Base-by-base conservation (phyloP, 768 basidiomycete genomes). In the Podaxis sp. region DNA sequence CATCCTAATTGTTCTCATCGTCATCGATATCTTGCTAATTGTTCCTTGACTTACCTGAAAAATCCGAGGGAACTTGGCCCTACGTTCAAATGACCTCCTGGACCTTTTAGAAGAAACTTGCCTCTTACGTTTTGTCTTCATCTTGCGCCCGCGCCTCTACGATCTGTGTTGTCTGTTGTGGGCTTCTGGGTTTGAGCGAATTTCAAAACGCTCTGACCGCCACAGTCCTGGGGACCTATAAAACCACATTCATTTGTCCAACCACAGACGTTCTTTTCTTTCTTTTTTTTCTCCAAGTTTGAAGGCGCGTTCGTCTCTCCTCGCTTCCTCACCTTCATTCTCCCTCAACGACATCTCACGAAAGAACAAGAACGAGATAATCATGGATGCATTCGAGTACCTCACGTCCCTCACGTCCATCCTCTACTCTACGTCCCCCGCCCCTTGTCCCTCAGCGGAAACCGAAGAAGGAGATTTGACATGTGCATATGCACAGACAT, bases 161-260 rank as follows among this genome's bases (percentile, higher is more conserved):
- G 2, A 50, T 27, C 22, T 25, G 22, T 5, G 22, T 13, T 50
- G 8, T 50, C 12, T 12, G 49, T 13, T 27, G 22, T 5, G 22
- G 24, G 11, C 24, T 50, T 50, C 19, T 46, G 8, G 17, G 17
- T 46, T 9, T 46, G 12, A 19, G 43, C 43, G 43, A 46, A 46
- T 50, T 50, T 9, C 49, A 24, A 12, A 27, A 3, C 13, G n/a
- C 47, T 49, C 22, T 4, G 22, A 8, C 17, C 15, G 27, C 19
- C 15, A 2, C 19, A n/a, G 55, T 57, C 38, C 55, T 33, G 40
- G 55, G 11, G 55, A 57, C 55, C 24, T 43, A 57, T 57, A 57
- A 54, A 61, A 53, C 13, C 54, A 55, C 40, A 8, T 24, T 47
- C 40, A 12, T 17, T 47, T 25, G 51, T 46, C 24, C 41, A 29